phyloP scores from a whole-genome alignment of 2,329 filamentous ascomycete species.

The Aureobasidium sp. region DNA sequence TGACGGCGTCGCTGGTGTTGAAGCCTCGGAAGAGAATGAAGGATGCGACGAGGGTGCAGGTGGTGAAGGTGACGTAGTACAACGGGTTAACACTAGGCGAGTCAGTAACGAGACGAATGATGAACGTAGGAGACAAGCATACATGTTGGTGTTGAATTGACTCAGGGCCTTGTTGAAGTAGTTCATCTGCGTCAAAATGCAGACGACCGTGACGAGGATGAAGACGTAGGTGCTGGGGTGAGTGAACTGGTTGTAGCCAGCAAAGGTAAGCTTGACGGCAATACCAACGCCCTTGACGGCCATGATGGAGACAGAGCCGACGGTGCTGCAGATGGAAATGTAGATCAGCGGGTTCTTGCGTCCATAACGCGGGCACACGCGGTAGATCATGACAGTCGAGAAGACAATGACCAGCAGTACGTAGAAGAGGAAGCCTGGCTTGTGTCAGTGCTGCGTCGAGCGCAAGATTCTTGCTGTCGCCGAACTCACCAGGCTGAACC shows the following conservation, averaged over 20 bases:
- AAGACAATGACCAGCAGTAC: constrained; percentile 73
- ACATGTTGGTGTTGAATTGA: constrained; percentile 97
- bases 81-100: constrained; percentile 74
- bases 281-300: constrained; percentile 98
- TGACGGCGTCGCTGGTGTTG: constrained; percentile 87
- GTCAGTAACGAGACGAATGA: background rate
- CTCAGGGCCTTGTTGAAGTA: constrained; percentile 99
- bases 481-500: constrained; percentile 68
- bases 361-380: constrained; percentile 78
- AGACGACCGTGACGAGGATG: constrained; percentile 83
- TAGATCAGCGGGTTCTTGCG: constrained; percentile 95
- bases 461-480: constrained; percentile 3
- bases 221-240: constrained; percentile 97
- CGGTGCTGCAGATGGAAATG: constrained; percentile 94
- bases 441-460: background rate
- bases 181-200: constrained; percentile 98
- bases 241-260: constrained; percentile 88
- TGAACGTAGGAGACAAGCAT: constrained; percentile 34
- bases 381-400: constrained; percentile 92
- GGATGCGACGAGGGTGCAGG: constrained; percentile 84
- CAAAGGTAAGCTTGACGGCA: constrained; percentile 88
- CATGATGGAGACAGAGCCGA: constrained; percentile 97
- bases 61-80: constrained; percentile 97
- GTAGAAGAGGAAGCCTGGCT: constrained; percentile 79
- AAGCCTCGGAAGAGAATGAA: constrained; percentile 96